Base-by-base conservation (phyloP, 306 rosid species). In the Begonia loranthoides region DNA sequence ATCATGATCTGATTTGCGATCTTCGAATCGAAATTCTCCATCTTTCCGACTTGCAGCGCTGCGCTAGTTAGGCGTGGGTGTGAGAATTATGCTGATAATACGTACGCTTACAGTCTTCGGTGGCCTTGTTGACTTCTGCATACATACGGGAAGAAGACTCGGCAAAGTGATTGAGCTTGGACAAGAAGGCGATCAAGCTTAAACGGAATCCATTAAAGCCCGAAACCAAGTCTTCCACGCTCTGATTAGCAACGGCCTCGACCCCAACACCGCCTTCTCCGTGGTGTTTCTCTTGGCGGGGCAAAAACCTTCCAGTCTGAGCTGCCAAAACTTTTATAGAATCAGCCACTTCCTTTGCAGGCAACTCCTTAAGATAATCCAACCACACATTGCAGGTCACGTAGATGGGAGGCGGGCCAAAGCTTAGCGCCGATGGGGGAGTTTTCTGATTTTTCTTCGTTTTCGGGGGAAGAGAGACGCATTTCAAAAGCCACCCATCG, bases 321-420 rank as follows among this genome's bases (percentile, higher is more conserved):
- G 71, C 55, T 5, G 80, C 93, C 66, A 92, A 79, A 43, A 45
- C 68, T 66, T 83, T 80, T 10, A 77, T 66, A 12, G 96, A 67
- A 61, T 83, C 88, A 0, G 48, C 46, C 16, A 86, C 84, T 52
- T 78, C 87, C 66, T 79, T 78, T 19, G 46, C 46, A 9, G 75
- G 86, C 52, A 82, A 65, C 0, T 0, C 2, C 0, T 50, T 28
- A 2, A 80, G 73, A 55, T 73, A 63, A 12, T 73, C 75, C 70
- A 83, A 52, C 99, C 96, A 92, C 49, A 54, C 45, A 13, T 57
- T 60, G 50, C 94, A 83, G 4, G 80, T 73, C 57, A 65, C 59
- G 65, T 80, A 86, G 67, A 92, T 83, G 9, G 94, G 93, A 60
- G 90, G 87, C 51, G 96, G 93, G 56, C 83, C 99, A 13, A 0